Conservation (phyloP, 306 rosid genomes). For the Quercus rubra region DNA sequence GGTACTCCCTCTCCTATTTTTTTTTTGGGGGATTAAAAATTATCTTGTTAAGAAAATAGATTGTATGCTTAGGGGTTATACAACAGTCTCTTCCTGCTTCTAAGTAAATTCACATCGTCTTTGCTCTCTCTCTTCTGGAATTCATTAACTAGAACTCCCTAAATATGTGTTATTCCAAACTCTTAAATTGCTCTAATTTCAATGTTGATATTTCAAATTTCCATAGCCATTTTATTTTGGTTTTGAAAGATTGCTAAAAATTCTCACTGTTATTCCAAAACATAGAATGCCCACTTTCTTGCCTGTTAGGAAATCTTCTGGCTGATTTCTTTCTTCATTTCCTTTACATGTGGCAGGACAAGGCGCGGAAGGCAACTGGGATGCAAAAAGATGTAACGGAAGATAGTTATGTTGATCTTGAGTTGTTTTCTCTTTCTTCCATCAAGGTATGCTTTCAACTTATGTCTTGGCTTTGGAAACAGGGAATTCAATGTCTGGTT, state of each 20-base stretch:
- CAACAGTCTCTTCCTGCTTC: not conserved
- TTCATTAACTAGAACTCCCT: not conserved
- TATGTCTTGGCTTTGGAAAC: not conserved
- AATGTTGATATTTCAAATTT: not conserved
- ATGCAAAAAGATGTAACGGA: conserved; percentile 79
- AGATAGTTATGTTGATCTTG: conserved; percentile 69
- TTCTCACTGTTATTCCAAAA: not conserved
- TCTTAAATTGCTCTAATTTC: not conserved
- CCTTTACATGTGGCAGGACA: conserved; percentile 52
- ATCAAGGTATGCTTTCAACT: conserved; percentile 65
- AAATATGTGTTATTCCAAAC: not conserved
- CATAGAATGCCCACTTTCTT: not conserved
- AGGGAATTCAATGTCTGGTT: not conserved
- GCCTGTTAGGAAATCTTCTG: not conserved
- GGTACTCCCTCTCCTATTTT: no score
- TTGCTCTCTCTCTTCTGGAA: not conserved
- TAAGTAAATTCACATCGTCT: not conserved
- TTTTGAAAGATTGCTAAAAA: not conserved
- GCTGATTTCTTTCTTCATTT: conserved; percentile 18
- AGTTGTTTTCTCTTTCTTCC: conserved; percentile 77
- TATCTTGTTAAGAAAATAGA: not conserved
- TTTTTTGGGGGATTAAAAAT: not conserved
- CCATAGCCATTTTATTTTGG: not conserved
- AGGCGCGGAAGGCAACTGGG: conserved; percentile 82
- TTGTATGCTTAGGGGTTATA: not conserved